Evolutionary conservation across 1,284 basidiomycete genomes (phyloP), one percentile per base, ranked within the genome.

Genomic region (Fistulina hepatica): DNA sequence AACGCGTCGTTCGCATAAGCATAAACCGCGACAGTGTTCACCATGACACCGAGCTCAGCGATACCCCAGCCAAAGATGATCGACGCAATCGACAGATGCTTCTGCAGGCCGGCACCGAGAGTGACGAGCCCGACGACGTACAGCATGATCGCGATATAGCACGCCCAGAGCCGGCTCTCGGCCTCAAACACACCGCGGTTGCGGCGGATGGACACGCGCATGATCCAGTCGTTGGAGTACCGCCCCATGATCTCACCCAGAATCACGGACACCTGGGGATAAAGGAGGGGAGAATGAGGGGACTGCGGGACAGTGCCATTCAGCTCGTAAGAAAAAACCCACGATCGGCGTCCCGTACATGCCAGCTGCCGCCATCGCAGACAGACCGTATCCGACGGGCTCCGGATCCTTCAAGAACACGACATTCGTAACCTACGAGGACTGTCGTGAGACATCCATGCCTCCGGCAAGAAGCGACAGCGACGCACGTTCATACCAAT

Each of bases 121-220:
- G 71, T 52, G 28, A 81, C 57, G 46, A 79, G 77, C 1, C 81
- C 80, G 33, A 65, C 70, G 40, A 83, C 58, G 48, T 75, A 81
- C 16, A 81, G 49, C 3, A 71, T 70, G 21, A 79, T 53, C 1
- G 73, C 78, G 39, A 77, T 47, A 50, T 82, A 81, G 44, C 72
- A 73, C 2, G 75, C 65, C 81, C 81, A 81, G 6, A 81, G 59
- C 26, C 80, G 74, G 46, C 57, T 68, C 52, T 83, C 80, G 4
- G 81, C 76, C 48, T 77, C 71, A 55, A 83, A 83, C 22, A 84
- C 73, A 45, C 81, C 81, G 0, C 64, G 61, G 52, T 81, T 78
- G 13, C 71, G 59, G 33, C 65, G 60, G 47, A 80, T 71, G 36
- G 60, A 66, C n/a, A 53, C 31, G 43, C 67, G 69, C 64, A 75